Conservation (phyloP, 2,329 filamentous ascomycete genomes). For the Sporothrix curviconia region DNA sequence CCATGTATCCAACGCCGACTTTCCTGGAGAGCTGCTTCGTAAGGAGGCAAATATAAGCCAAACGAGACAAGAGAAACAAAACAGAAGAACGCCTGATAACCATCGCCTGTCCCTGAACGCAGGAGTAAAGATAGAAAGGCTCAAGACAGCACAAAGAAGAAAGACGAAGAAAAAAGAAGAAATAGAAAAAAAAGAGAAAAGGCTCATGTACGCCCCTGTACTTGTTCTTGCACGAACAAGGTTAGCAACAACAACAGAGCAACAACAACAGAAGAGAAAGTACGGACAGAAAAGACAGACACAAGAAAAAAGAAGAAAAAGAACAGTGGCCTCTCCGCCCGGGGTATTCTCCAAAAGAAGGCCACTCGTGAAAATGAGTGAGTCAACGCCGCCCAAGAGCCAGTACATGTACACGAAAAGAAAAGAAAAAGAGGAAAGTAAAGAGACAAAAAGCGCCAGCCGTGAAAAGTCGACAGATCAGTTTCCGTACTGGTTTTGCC, state of each 20-base stretch:
- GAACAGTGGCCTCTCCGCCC: background rate
- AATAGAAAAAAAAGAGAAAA: background rate
- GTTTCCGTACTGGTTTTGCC: conserved; percentile 65
- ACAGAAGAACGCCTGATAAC: too few relatives aligned
- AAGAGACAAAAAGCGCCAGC: background rate
- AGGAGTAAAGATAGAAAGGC: too few relatives aligned
- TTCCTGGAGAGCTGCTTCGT: background rate
- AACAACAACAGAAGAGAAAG: background rate
- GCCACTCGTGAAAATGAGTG: background rate
- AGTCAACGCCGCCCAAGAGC: background rate
- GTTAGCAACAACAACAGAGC: too few relatives aligned
- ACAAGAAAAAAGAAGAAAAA: background rate
- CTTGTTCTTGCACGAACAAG: too few relatives aligned
- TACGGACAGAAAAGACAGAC: conserved; percentile 11
- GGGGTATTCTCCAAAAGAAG: conserved; percentile 3
- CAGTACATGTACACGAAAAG: background rate
- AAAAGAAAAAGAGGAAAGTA: background rate
- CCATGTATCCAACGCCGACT: background rate
- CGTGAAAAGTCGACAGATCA: too few relatives aligned
- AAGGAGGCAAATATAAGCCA: background rate
- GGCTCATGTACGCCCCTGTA: too few relatives aligned
- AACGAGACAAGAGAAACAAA: background rate
- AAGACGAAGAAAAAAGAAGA: background rate
- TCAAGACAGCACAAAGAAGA: too few relatives aligned
- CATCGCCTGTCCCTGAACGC: too few relatives aligned